These are phyloP conservation scores for Porodaedalea pini DNA, from an alignment of 1,284 basidiomycete genomes.

Conservation along the genomic window DNA sequence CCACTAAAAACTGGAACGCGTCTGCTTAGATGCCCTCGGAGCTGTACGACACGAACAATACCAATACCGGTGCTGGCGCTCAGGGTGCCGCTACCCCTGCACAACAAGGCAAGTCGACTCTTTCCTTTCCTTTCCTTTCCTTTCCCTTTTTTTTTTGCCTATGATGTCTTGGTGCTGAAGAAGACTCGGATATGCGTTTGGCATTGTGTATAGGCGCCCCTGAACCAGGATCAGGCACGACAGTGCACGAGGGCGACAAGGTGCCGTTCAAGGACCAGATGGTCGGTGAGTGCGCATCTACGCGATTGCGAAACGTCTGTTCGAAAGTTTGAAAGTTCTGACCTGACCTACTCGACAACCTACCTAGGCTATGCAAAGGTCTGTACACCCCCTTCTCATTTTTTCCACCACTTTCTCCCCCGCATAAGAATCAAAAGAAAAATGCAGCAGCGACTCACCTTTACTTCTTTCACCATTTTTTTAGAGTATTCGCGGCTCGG, in stretches of 20 bases:
- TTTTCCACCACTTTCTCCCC: too few species aligned
- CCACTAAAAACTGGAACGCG: background rate
- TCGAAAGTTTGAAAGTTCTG: background rate
- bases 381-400: background rate
- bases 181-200: background rate
- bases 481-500: conserved; percentile 17
- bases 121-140: background rate
- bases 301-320: background rate
- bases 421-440: too few species aligned
- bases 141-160: background rate
- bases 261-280: conserved; percentile 21
- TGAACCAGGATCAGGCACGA: conserved; percentile 18
- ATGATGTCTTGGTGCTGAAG: background rate
- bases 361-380: conserved; percentile 18
- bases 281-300: conserved; percentile 13
- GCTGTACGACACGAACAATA: conserved; percentile 5
- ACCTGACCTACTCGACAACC: background rate
- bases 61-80: background rate
- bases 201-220: conserved; percentile 12
- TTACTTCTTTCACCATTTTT: background rate
- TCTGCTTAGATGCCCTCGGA: conserved; percentile 19
- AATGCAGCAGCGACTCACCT: background rate
- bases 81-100: conserved; percentile 3
- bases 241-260: conserved; percentile 9
- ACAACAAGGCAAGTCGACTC: conserved; percentile 9